These are phyloP conservation scores for Phytopythium sindhum DNA, from an alignment of 352 stramenopile species.

Conservation along the genomic window DNA sequence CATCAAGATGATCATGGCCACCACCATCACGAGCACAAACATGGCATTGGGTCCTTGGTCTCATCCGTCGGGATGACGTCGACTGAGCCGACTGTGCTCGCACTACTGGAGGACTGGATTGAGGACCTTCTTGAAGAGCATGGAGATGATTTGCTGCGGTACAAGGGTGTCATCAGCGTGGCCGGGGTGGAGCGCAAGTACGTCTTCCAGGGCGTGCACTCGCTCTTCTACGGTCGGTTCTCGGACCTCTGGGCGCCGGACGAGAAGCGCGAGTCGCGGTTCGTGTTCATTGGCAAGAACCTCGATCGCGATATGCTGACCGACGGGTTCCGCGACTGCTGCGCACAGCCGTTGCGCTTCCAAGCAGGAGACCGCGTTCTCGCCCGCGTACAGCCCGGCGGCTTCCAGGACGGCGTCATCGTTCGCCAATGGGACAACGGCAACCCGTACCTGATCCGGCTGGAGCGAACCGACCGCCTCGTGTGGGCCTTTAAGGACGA, in stretches of 20 bases:
- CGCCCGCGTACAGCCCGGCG: conserved; percentile 28
- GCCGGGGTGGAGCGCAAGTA: conserved; percentile 92
- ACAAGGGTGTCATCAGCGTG: conserved; percentile 93
- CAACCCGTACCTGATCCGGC: conserved; percentile 44
- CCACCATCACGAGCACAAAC: conserved; percentile 26
- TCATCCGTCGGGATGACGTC: conserved; percentile 38
- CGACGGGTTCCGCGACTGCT: conserved; percentile 39
- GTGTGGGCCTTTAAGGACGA: conserved; percentile 47
- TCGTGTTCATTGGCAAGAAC: conserved; percentile 95
- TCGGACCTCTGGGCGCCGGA: conserved; percentile 77
- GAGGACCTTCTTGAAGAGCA: conserved; percentile 89
- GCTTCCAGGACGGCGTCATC: conserved; percentile 34
- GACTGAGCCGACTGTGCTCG: conserved; percentile 71
- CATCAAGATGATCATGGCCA: conserved; percentile 4
- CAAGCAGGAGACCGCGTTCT: conserved; percentile 38
- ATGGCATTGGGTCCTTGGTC: conserved; percentile 38
- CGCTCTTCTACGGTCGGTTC: conserved; percentile 93
- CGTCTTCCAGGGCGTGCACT: conserved; percentile 96
- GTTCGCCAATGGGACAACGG: conserved; percentile 48
- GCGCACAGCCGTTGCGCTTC: conserved; percentile 34
- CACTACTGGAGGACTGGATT: conserved; percentile 96
- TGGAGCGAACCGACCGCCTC: conserved; percentile 29
- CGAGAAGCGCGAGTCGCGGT: conserved; percentile 85
- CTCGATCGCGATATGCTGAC: conserved; percentile 64
- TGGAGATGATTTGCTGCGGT: conserved; percentile 90